Base-by-base conservation (phyloP, 345 rosid species). In the Litchi chinensis region DNA sequence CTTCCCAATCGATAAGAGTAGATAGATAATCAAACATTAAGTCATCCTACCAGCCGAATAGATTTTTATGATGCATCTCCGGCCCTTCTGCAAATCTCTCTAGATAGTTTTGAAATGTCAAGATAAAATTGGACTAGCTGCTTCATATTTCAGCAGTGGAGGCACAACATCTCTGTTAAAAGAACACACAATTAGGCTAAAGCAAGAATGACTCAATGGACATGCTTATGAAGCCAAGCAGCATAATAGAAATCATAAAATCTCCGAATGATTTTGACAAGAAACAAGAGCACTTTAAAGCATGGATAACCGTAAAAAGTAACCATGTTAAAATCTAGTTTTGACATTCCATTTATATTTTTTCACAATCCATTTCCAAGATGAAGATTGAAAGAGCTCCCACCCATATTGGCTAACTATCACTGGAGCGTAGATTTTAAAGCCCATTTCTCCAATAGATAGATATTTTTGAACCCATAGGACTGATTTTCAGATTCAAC, bases 121-220 rank as follows among this genome's bases (percentile, higher is more conserved):
- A 74, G 83, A 81, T 48, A 89, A 66, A 74, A 87, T 78, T 75
- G 92, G 92, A 72, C 87, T 88, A 54, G 86, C 89, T 50, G 83
- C 52, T 40, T 83, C 87, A 79, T 87, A 89, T n/a, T 57, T 84
- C 77, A 89, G 78, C 81, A 75, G 24, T 3, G 90, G 92, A 28
- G 80, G 88, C 50, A 78, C 74, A 73, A 81, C 83, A 32, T 87
- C 89, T 79, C 92, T 87, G 89, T 73, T 48, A 57, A 62, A 10
- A 52, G 26, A 54, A 57, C 44, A 73, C 46, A 46, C 26, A 13
- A 52, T 77, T 43, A 68, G 56, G 28, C 8, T 8, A 18, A 5
- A 54, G 18, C 59, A 15, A 54, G 59, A 54, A 54, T 54, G 59
- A 54, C n/a, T 54, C 15, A 13, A 50, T 50, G 56, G 18, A 50